These are phyloP conservation scores for Zygosaccharomyces pseudorouxii DNA, from an alignment of 805 yeast genomes.

Conservation along the genomic window DNA sequence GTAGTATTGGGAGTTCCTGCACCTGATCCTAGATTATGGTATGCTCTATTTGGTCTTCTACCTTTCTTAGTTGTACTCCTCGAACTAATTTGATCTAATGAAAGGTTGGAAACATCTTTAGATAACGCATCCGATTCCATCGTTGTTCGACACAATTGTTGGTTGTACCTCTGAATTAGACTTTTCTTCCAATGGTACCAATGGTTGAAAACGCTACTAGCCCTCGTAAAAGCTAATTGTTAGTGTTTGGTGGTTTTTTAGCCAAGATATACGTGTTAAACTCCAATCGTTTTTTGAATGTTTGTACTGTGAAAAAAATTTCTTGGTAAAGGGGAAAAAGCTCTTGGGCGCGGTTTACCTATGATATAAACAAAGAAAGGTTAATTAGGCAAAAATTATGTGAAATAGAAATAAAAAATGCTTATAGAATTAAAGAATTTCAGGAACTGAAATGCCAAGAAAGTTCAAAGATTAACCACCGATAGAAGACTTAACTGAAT, in stretches of 20 bases:
- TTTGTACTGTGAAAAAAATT: not conserved
- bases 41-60: conserved; percentile 33
- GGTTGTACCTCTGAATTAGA: too few relatives aligned
- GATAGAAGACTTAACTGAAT: not conserved
- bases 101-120: conserved; percentile 19
- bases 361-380: not conserved
- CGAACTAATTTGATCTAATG: conserved; percentile 19
- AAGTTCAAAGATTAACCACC: not conserved
- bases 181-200: too few relatives aligned
- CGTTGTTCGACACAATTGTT: not conserved
- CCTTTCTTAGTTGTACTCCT: conserved; percentile 18
- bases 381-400: not conserved
- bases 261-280: conserved; percentile 4
- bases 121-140: conserved; percentile 19
- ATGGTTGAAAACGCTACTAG: not conserved
- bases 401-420: not conserved
- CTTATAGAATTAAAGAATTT: not conserved
- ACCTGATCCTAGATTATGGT: conserved; percentile 22
- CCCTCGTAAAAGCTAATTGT: not conserved
- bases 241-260: not conserved
- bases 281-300: not conserved
- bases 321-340: not conserved
- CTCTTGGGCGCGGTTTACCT: conserved; percentile 1
- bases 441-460: not conserved
- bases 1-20: conserved; percentile 13